These are phyloP conservation scores for Punica granatum DNA, from an alignment of 345 rosid genomes.

Conservation along the genomic window DNA sequence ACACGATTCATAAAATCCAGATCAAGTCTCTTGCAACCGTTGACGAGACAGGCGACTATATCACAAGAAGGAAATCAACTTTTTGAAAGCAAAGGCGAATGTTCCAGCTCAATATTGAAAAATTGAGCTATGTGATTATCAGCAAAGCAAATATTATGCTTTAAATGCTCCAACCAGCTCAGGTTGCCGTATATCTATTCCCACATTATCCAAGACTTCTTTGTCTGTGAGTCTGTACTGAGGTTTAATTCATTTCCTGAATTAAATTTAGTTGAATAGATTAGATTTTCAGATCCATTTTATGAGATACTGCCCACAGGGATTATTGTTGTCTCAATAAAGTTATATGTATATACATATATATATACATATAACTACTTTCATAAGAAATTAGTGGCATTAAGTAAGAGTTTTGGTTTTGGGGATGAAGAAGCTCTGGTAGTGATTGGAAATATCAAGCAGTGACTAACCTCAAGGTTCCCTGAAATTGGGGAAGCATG, in stretches of 20 bases:
- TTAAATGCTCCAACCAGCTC: background rate
- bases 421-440: too few species aligned
- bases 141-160: too few species aligned
- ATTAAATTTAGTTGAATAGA: background rate
- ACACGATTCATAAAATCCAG: background rate
- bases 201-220: background rate
- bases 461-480: conserved; percentile 72
- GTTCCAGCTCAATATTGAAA: background rate
- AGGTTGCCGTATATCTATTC: background rate
- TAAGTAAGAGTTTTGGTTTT: too few species aligned
- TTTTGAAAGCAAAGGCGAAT: background rate
- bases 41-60: background rate
- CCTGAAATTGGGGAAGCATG: conserved; percentile 95
- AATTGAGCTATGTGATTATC: background rate
- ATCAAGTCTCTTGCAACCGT: background rate
- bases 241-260: background rate
- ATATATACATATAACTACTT: too few species aligned
- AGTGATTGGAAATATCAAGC: background rate
- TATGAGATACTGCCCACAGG: background rate
- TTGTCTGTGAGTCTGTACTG: background rate
- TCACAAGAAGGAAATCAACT: background rate
- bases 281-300: background rate
- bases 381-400: too few species aligned
- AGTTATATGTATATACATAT: too few species aligned
- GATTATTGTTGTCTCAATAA: background rate